Conservation (phyloP, 73 alveolate genomes). For the Paramecium tetraurelia region DNA sequence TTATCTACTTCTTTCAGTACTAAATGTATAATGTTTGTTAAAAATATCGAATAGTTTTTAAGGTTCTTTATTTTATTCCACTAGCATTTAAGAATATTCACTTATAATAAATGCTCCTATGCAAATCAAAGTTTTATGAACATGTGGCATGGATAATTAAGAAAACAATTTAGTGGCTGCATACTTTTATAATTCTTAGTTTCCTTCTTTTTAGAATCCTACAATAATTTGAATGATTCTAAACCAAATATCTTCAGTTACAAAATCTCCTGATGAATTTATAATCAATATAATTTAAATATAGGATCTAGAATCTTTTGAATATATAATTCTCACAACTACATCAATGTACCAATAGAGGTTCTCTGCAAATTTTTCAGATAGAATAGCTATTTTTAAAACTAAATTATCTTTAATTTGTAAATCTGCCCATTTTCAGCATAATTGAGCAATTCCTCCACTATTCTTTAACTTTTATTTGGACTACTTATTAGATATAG, state of each 20-base stretch:
- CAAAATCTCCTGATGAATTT: conserved; percentile 98
- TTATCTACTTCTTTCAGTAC: conserved; percentile 82
- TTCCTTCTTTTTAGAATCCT: conserved; percentile 95
- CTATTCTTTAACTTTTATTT: conserved; percentile 86
- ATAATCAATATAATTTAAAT: no score
- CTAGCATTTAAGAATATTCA: conserved; percentile 87
- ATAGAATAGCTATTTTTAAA: conserved; percentile 93
- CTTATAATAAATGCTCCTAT: conserved; percentile 91
- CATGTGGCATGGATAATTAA: conserved; percentile 79
- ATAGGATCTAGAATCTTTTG: no score
- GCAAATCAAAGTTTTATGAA: conserved; percentile 93
- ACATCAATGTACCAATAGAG: conserved; percentile 97
- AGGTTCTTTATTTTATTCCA: conserved; percentile 70
- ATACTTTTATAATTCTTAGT: conserved; percentile 82
- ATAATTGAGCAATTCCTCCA: conserved; percentile 92
- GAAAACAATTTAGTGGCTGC: conserved; percentile 87
- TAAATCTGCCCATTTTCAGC: conserved; percentile 92
- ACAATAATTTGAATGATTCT: conserved; percentile 93
- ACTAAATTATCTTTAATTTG: conserved; percentile 96
- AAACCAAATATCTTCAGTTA: conserved; percentile 94
- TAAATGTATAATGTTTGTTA: conserved; percentile 78
- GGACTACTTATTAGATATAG: conserved; percentile 89
- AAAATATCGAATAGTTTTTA: conserved; percentile 77
- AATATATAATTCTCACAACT: conserved; percentile 89
- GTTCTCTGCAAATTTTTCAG: conserved; percentile 96